Evolutionary conservation across 2,329 filamentous ascomycete species (phyloP), one percentile per base, ranked within the genome.

Genomic region (Akanthomyces lecanii): DNA sequence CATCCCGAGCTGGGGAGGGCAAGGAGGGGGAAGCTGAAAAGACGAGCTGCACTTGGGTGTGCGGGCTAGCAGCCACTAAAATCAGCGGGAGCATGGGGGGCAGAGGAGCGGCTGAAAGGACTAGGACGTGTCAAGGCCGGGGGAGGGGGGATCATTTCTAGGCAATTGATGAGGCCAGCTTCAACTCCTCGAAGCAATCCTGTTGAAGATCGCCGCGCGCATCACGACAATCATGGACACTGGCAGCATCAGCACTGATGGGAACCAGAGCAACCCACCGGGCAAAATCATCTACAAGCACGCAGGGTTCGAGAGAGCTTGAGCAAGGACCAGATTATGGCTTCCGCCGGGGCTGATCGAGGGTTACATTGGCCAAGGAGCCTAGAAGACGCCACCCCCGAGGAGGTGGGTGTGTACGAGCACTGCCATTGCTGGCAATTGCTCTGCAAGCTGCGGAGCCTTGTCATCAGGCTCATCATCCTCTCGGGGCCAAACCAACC

Each of bases 301-400:
- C 16, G 33, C 33, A 38, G 44, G 25, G 30, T 50, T 40, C n/a
- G n/a, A 47, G n/a, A 47, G 28, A 57, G 42, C 40, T 57, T 18
- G 42, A 36, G 42, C 42, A 33, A 30, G 42, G n/a, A 50, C 44
- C 44, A 57, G 54, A 47, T 48, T 33, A 25, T 60, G 57, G 57
- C 36, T 30, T 23, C 21, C 57, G 36, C 38, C 23, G 58, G 58
- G 58, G 58, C 58, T 61, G 58, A 61, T 61, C 58, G 58, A 51
- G 48, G 50, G 58, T 61, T 61, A 61, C 58, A 61, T 61, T 53
- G 58, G 18, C 48, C 23, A 45, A 52, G 38, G 55, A 51, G 57
- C 57, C 58, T 61, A 53, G 48, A 61, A 45, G 40, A 61, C 58
- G 58, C 58, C 58, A 54, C 58, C 58, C 57, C 47, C 25, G 48